phyloP scores from a whole-genome alignment of 2,329 filamentous ascomycete species.

The Cladorrhinum sp. region DNA sequence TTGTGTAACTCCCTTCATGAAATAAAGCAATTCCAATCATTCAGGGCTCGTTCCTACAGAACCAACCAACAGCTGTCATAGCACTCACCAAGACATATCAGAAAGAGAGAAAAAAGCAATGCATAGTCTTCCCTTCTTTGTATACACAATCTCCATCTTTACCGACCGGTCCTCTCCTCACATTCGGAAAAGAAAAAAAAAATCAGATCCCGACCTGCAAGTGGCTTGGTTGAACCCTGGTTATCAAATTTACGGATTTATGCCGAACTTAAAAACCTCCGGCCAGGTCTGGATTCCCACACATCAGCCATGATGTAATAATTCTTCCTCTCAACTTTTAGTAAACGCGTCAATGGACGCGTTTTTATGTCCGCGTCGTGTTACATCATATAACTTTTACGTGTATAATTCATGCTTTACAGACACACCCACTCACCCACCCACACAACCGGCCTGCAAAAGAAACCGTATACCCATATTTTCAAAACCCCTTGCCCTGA shows the following conservation, averaged over 20 bases:
- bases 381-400: no score
- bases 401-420: no score
- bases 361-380: not conserved
- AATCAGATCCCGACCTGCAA: not conserved
- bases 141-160: not conserved
- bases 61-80: no score
- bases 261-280: not conserved
- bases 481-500: not conserved
- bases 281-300: not conserved
- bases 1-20: not conserved
- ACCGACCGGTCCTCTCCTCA: not conserved
- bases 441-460: not conserved
- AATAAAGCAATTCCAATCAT: no score
- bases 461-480: not conserved
- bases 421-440: no score
- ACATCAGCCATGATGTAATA: not conserved
- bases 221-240: not conserved
- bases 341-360: not conserved
- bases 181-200: not conserved
- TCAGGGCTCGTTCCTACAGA: no score
- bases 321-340: not conserved
- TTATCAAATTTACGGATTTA: not conserved
- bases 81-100: no score
- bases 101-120: no score
- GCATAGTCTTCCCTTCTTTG: not conserved